phyloP scores from a whole-genome alignment of 1,139 yeast species.

The Insectozyma bohioensis region DNA sequence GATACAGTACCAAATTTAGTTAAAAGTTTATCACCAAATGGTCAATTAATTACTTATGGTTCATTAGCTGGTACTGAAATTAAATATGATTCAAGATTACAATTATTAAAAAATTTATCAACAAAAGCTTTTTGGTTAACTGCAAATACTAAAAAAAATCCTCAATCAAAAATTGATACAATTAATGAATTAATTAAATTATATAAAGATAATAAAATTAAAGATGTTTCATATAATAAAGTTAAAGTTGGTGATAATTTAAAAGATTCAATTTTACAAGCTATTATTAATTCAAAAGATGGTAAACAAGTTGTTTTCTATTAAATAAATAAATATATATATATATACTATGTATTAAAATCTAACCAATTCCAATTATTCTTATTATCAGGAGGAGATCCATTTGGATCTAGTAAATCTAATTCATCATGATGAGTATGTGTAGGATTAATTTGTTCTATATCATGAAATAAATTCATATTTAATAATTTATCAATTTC shows the following conservation, averaged over 20 bases:
- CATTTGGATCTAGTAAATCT: conserved; percentile 14
- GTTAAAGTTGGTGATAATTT: conserved; percentile 45
- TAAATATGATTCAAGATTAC: conserved; percentile 16
- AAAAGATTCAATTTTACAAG: conserved; percentile 36
- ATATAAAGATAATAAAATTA: conserved; percentile 56
- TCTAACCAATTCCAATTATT: conserved; percentile 33
- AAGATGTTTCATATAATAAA: conserved; percentile 51
- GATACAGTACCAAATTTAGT: conserved; percentile 24
- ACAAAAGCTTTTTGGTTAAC: conserved; percentile 90
- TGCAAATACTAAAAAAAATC: conserved; percentile 61
- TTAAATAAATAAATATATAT: conserved; percentile 2
- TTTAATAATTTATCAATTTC: conserved; percentile 44
- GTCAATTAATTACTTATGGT: conserved; percentile 32
- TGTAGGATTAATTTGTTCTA: conserved; percentile 3
- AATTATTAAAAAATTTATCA: conserved; percentile 71
- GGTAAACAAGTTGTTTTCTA: conserved; percentile 38
- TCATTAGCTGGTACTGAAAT: conserved; percentile 50
- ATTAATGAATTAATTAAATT: conserved; percentile 57
- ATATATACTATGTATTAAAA: conserved; percentile 20
- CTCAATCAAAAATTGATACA: conserved; percentile 56
- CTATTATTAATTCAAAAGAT: conserved; percentile 39
- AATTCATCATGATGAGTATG: conserved; percentile 15
- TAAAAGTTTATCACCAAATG: conserved; percentile 24
- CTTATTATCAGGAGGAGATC: conserved; percentile 11
- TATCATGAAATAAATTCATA: conserved; percentile 36